These are phyloP conservation scores for Fraxinus anomala DNA, from an alignment of 257 asterid genomes.

Conservation along the genomic window DNA sequence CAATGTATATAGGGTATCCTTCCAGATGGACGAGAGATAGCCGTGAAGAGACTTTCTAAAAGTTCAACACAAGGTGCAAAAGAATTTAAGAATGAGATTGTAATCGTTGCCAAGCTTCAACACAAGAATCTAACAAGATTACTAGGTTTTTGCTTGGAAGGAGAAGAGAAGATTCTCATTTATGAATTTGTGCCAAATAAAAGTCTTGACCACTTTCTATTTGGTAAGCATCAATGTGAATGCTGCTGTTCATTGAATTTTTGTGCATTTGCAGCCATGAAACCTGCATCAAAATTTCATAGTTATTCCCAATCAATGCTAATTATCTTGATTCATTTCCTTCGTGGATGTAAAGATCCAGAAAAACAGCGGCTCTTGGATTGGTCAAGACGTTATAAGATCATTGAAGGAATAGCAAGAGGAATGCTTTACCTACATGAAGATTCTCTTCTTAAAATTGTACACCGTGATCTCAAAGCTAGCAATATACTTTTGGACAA, in stretches of 20 bases:
- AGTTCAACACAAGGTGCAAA: slow-evolving; percentile 16
- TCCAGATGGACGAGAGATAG: slow-evolving; percentile 4
- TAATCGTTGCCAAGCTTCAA: slow-evolving; percentile 21
- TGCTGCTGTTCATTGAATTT: no score
- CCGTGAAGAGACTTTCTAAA: slow-evolving; percentile 21
- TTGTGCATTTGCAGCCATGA: not conserved
- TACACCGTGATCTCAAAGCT: slow-evolving; percentile 35
- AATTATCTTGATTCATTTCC: not conserved
- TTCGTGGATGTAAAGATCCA: not conserved
- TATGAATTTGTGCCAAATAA: slow-evolving; percentile 19
- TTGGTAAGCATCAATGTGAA: not conserved
- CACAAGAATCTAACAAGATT: slow-evolving; percentile 20
- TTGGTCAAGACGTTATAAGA: slow-evolving; percentile 27
- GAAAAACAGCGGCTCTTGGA: not conserved
- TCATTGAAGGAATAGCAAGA: slow-evolving; percentile 16
- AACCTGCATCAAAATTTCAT: not conserved
- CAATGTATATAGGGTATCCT: not conserved
- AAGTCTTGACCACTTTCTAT: slow-evolving; percentile 22
- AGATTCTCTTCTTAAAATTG: not conserved
- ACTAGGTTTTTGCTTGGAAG: slow-evolving; percentile 23
- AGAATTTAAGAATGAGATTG: slow-evolving; percentile 22
- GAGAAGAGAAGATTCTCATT: slow-evolving; percentile 22
- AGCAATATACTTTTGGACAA: slow-evolving; percentile 31
- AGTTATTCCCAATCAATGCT: not conserved
- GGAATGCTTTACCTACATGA: not conserved